Percentiles rank a stretch among this genome's conserved stretches.
Evolutionary conservation across 1,284 basidiomycete species (phyloP).

Genomic region (Lentinula novae-zelandiae): DNA sequence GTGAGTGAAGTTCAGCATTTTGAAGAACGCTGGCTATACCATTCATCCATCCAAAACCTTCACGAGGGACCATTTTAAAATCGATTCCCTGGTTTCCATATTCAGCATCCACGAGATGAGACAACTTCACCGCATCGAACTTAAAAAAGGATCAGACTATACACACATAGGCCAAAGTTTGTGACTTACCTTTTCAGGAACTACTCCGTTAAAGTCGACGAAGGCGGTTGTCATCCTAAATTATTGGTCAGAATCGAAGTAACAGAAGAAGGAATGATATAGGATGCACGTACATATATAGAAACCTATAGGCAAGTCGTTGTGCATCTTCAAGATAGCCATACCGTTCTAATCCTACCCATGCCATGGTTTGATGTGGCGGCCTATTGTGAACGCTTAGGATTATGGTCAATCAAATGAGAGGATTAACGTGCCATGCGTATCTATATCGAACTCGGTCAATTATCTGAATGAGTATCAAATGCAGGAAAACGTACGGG

Average conservation of each 20-base stretch:
- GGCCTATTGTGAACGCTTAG: conserved; percentile 53
- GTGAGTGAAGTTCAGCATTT: conserved; percentile 5
- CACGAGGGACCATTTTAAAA: conserved; percentile 93
- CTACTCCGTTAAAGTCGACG: conserved; percentile 95
- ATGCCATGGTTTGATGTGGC: conserved; percentile 94
- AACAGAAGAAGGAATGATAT: neutral
- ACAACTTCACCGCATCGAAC: conserved; percentile 95
- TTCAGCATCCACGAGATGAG: conserved; percentile 95
- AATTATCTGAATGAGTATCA: conserved; percentile 8
- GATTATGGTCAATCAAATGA: neutral
- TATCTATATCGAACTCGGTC: conserved; percentile 39
- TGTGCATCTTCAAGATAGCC: conserved; percentile 94
- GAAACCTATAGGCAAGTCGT: conserved; percentile 90
- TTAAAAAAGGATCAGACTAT: conserved; percentile 22
- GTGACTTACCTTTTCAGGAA: conserved; percentile 84
- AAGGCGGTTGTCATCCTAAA: conserved; percentile 87
- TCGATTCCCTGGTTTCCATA: conserved; percentile 98
- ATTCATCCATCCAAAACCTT: conserved; percentile 98
- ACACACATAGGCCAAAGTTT: neutral
- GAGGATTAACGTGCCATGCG: conserved; percentile 44
- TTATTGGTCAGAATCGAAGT: neutral
- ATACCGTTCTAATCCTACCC: conserved; percentile 96
- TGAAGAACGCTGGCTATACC: conserved; percentile 35
- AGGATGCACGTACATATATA: conserved; percentile 77
- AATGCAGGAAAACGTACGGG: conserved; percentile 49